Percentiles rank a stretch among this genome's conserved stretches.
Evolutionary conservation across 208 protist species (phyloP).

Genomic region (Leishmania martiniquensis): DNA sequence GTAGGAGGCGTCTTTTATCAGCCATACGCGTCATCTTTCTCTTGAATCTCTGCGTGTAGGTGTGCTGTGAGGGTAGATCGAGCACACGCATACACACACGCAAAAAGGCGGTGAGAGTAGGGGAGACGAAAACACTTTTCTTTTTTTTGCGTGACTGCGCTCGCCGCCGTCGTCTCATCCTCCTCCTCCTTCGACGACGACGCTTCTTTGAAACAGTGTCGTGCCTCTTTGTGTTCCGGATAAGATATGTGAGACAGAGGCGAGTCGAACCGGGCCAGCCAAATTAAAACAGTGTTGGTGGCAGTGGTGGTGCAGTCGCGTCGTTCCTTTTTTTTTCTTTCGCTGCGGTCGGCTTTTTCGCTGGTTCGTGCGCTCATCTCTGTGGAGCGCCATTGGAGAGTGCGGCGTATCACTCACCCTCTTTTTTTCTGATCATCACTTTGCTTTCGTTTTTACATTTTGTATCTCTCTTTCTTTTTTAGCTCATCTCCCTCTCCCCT

Average conservation of each 20-base stretch:
- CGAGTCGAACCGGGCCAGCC: neutral
- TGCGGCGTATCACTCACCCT: no score
- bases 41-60: neutral
- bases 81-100: no score
- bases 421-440: neutral
- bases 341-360: neutral
- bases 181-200: neutral
- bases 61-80: neutral
- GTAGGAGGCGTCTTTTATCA: no score
- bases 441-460: neutral
- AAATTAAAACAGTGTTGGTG: no score
- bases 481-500: neutral
- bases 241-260: no score
- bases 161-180: neutral
- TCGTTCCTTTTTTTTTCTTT: no score
- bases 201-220: neutral
- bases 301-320: no score
- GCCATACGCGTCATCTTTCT: neutral
- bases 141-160: no score
- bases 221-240: no score
- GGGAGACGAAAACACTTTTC: neutral
- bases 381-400: neutral
- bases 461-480: neutral
- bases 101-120: neutral
- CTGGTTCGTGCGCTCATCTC: neutral